These are phyloP conservation scores for Senecio squalidus DNA, from an alignment of 140 eudicot species.

Conservation along the genomic window DNA sequence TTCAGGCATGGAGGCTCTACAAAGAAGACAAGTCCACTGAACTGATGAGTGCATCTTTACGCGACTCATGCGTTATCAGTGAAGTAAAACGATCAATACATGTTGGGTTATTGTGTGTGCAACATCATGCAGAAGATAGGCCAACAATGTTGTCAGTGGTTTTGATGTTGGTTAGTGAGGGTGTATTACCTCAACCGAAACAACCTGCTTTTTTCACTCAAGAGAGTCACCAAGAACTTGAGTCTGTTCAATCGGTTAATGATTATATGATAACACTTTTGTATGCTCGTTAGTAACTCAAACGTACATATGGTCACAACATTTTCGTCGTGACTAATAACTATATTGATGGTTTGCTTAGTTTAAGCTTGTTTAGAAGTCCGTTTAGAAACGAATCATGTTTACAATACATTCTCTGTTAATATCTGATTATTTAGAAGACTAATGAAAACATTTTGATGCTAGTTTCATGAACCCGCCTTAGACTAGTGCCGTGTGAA, in stretches of 20 bases:
- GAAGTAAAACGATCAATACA: conserved; percentile 22
- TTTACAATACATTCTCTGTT: too few species aligned
- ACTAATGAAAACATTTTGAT: too few species aligned
- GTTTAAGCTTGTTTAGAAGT: too few species aligned
- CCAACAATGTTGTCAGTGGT: conserved; percentile 19
- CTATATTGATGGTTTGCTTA: too few species aligned
- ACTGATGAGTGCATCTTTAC: conserved; percentile 8
- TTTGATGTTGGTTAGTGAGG: conserved; percentile 9
- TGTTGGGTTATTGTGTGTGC: conserved; percentile 18
- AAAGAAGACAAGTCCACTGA: conserved; percentile 24
- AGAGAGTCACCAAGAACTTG: neutral
- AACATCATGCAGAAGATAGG: conserved; percentile 17
- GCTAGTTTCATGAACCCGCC: too few species aligned
- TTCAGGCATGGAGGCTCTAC: conserved; percentile 34
- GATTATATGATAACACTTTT: neutral
- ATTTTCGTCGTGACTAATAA: too few species aligned
- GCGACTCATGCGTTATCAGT: conserved; percentile 3
- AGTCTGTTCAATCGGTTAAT: neutral
- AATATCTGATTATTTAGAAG: too few species aligned
- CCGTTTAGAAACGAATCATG: too few species aligned
- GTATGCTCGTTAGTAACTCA: neutral
- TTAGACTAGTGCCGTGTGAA: too few species aligned
- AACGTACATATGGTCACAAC: neutral
- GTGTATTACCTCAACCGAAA: conserved; percentile 12
- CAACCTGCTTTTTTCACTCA: conserved; percentile 14